Evolutionary conservation across 129 eudicot genomes (phyloP), one percentile per base, ranked within the genome.

Genomic region (Artemisia argyi): DNA sequence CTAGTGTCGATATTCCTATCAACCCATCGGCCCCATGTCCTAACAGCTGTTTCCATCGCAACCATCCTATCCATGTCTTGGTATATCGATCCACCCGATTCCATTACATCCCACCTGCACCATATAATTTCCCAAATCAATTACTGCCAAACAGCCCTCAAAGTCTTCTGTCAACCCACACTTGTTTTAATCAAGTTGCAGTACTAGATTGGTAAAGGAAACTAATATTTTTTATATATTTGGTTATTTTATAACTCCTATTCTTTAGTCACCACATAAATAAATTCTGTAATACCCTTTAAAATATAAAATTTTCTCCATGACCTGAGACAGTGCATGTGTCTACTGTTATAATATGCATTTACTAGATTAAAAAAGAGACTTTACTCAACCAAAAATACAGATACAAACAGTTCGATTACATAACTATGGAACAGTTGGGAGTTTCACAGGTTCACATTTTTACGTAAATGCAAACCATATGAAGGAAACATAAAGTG

Each of bases 11-110:
- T 69, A 69, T 89, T 87, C 28, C 80, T 30, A 47, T 89, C 98
- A 1, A 87, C 86, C 98, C 98, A 92, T 67, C 82, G 85, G 56
- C 83, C 98, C 98, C 98, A 92, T 59, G 98, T 92, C 71, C 85
- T 79, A 11, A 92, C 85, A 18, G 83, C 98, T 30, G 80, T 85
- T 60, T 92, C 89, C 60, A 92, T 59, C 3, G 96, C 98, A 59
- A 77, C 82, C 81, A 85, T 69, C 4, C 91, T 75, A 72, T 92
- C 91, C 98, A 92, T 92, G 76, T 92, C 98, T 79, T 79, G 82
- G 69, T 92, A 89, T 8, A 79, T 10, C 51, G 47, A 77, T 63
- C 96, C 94, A 18, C 85, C 96, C 7, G 89, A 75, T 69, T 92
- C 89, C 88, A 92, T 81, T 44, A 80, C 76, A 59, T 92, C 98